A percentile compares a stretch with the other conserved stretches of the same genome.
Evolutionary conservation across 2,329 filamentous ascomycete genomes (phyloP).

Genomic region (Colletotrichum gloeosporioides): DNA sequence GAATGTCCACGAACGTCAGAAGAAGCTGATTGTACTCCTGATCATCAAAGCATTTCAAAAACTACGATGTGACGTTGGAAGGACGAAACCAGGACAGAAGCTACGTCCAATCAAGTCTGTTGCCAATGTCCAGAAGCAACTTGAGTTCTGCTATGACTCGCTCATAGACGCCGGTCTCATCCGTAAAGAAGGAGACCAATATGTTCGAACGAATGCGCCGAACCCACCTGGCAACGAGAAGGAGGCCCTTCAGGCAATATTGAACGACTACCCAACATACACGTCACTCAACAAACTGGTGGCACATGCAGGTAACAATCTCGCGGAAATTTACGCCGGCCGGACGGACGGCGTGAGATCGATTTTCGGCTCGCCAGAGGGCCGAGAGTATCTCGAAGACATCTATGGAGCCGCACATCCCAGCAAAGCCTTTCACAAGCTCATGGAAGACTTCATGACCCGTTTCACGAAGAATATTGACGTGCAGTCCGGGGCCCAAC

Average conservation of each 20-base stretch:
- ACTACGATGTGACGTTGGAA: not conserved
- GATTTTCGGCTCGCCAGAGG: not conserved
- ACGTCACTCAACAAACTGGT: not conserved
- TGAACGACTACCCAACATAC: not conserved
- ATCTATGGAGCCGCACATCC: constrained; percentile 3
- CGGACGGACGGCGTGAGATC: not conserved
- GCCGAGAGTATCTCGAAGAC: constrained; percentile 8
- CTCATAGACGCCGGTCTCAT: not conserved
- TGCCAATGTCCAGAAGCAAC: not conserved
- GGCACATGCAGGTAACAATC: not conserved
- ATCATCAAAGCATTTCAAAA: constrained; percentile 2
- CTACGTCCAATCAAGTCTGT: not conserved
- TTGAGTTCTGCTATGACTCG: constrained; percentile 1
- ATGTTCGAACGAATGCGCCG: not conserved
- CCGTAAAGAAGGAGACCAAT: not conserved
- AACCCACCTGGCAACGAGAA: not conserved
- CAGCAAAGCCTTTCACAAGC: constrained; percentile 7
- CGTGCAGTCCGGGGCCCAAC: not conserved
- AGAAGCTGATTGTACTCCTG: not conserved
- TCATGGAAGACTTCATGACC: not conserved
- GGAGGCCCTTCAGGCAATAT: not conserved
- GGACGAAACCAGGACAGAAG: not conserved
- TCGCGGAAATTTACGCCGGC: not conserved
- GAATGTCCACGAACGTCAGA: not conserved
- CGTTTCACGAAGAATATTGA: not conserved